These are phyloP conservation scores for Cenococcum geophilum DNA, from an alignment of 495 filamentous ascomycete genomes.

Conservation along the genomic window DNA sequence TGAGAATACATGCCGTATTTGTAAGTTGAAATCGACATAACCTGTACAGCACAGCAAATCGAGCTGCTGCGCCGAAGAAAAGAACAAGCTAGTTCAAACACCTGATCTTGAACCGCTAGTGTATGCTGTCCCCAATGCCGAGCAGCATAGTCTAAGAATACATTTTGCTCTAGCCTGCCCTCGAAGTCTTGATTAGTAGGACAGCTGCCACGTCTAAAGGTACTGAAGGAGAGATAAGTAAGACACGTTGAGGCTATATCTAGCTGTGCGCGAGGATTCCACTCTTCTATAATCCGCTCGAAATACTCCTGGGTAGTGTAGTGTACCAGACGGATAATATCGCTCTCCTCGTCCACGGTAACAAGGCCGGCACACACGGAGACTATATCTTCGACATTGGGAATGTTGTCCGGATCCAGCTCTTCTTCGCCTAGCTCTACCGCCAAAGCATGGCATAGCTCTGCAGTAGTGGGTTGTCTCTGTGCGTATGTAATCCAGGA, in stretches of 20 bases:
- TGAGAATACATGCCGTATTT: not conserved
- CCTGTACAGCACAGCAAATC: not conserved
- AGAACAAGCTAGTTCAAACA: not conserved
- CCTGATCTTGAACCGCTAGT: not conserved
- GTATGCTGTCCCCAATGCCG: not conserved
- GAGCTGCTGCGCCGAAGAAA: not conserved
- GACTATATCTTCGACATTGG: slow-evolving; percentile 37
- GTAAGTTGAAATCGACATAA: not conserved
- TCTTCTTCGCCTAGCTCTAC: slow-evolving; percentile 31
- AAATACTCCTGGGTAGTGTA: slow-evolving; percentile 20
- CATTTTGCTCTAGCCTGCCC: too few relatives aligned
- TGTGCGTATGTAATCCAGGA: slow-evolving; percentile 44
- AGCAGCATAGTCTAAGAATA: not conserved
- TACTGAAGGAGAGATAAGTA: too few relatives aligned
- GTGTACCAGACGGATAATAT: slow-evolving; percentile 48
- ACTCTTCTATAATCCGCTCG: not conserved
- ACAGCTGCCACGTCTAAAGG: not conserved
- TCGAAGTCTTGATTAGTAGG: not conserved
- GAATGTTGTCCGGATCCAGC: slow-evolving; percentile 42
- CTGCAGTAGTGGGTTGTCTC: slow-evolving; percentile 38
- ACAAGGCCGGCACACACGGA: slow-evolving; percentile 49
- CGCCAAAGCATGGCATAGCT: slow-evolving; percentile 48
- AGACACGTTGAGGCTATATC: too few relatives aligned
- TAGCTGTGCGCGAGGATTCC: slow-evolving; percentile 1
- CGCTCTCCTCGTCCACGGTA: slow-evolving; percentile 43